Evolutionary conservation across 164 flowering plant species (phyloP).

Genomic region (Paratinospora sagittata): DNA sequence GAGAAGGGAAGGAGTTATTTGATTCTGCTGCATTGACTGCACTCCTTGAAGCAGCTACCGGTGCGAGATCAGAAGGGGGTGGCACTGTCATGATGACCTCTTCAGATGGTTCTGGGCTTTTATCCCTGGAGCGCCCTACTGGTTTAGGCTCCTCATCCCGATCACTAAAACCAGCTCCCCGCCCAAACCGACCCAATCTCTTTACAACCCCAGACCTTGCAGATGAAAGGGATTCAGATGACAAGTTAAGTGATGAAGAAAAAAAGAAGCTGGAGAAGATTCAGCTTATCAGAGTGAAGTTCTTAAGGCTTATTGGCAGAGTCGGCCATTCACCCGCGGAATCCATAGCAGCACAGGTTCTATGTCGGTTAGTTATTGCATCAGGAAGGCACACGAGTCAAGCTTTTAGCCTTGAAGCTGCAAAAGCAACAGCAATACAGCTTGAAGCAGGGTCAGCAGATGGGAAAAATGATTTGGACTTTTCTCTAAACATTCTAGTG

Average conservation of each 20-base stretch:
- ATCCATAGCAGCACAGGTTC: slow-evolving; percentile 71
- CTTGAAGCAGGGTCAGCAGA: slow-evolving; percentile 54
- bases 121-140: slow-evolving; percentile 88
- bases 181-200: slow-evolving; percentile 41
- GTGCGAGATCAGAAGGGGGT: slow-evolving; percentile 46
- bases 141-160: slow-evolving; percentile 77
- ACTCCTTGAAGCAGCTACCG: slow-evolving; percentile 77
- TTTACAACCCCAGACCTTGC: slow-evolving; percentile 33
- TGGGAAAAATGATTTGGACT: too few relatives aligned
- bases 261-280: slow-evolving; percentile 66
- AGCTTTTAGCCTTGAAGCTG: slow-evolving; percentile 56
- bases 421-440: slow-evolving; percentile 54
- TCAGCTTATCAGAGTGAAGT: slow-evolving; percentile 70
- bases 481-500: too few relatives aligned
- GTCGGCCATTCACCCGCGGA: slow-evolving; percentile 78
- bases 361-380: slow-evolving; percentile 69
- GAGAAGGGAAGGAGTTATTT: slow-evolving; percentile 65
- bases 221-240: slow-evolving; percentile 37
- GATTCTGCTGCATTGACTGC: slow-evolving; percentile 92
- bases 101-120: slow-evolving; percentile 70
- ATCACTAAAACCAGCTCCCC: slow-evolving; percentile 51
- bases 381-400: too few relatives aligned
- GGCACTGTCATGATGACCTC: slow-evolving; percentile 54
- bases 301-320: slow-evolving; percentile 75
- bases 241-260: too few relatives aligned